Base-by-base conservation (phyloP, 208 protist species). In the Acanthamoeba royreba region DNA sequence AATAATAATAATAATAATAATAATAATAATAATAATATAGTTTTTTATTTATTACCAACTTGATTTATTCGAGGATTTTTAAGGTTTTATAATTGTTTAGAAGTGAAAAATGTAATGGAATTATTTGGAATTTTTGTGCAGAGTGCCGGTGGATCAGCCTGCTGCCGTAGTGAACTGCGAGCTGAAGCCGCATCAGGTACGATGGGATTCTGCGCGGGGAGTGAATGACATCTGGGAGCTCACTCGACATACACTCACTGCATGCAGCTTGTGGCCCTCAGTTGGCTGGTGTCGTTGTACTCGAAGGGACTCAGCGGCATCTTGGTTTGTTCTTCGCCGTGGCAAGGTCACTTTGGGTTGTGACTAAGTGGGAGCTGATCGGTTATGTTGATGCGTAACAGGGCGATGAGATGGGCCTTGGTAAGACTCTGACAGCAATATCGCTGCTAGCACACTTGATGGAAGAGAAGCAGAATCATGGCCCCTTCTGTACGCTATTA, bases 331-430 rank as follows among this genome's bases (percentile, higher is more conserved):
- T 35, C n/a, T 38, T 4, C 55, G 22, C 61, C n/a, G n/a, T n/a
- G 52, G 74, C 40, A 52, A 63, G 55, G 35, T 77, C 28, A 42
- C 52, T 8, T 13, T 13, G 19, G 33, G 33, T 35, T 72, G 4
- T 72, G 31, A 1, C 11, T 8, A 0, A 25, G 13, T 0, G 33
- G 19, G 31, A 72, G 1, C 28, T 28, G 0, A 99, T 99, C 35
- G 49, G 49, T 25, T 19, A 55, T 55, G 13, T 55, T 55, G 49
- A 19, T 19, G 19, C 49, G 19, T 55, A 55, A 9, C 96, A 99
- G 28, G 99, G 99, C 4, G 98, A 99, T 95, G 98, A 99, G 86
- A 99, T 99, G 98, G 99, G 99, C 9, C 97, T 99, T 0, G 99
- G 83, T 38, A 99, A 99, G 96, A 99, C 99, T 9, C 89, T 99